Percentiles rank a stretch among this genome's conserved stretches.
These are phyloP conservation scores for Phytophthora niederhauseri DNA, from an alignment of 352 stramenopile genomes.

Conservation along the genomic window DNA sequence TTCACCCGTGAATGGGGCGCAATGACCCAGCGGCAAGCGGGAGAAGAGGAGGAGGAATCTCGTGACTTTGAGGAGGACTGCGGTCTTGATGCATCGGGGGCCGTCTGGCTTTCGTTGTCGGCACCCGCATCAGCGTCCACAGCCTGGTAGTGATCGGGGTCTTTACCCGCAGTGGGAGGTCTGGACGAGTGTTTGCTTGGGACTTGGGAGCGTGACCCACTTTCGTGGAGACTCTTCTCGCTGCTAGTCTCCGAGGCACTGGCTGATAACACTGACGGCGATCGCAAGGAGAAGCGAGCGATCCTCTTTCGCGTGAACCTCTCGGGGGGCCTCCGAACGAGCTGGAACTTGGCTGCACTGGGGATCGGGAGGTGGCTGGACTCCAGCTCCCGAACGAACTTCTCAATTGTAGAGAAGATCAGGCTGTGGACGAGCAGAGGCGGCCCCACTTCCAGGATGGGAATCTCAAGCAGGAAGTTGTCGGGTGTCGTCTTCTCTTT, in stretches of 20 bases:
- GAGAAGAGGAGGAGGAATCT: constrained; percentile 1
- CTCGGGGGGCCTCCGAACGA: constrained; percentile 73
- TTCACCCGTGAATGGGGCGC: constrained; percentile 54
- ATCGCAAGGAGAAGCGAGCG: constrained; percentile 49
- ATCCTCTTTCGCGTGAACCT: constrained; percentile 67
- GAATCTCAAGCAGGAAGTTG: constrained; percentile 68
- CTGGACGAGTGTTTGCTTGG: constrained; percentile 24
- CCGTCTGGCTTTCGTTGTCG: constrained; percentile 9
- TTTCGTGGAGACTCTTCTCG: constrained; percentile 23
- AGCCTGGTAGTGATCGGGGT: constrained; percentile 1
- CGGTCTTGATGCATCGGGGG: constrained; percentile 4
- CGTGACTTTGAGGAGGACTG: constrained; percentile 4
- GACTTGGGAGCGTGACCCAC: constrained; percentile 11
- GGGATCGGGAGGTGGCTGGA: constrained; percentile 68
- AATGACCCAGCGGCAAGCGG: constrained; percentile 78
- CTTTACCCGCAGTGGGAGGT: constrained; percentile 29
- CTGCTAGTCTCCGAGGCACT: constrained; percentile 22
- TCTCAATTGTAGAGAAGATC: constrained; percentile 63
- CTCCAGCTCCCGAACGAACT: constrained; percentile 68
- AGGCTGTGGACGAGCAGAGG: constrained; percentile 63
- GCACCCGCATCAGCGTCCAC: constrained; percentile 2
- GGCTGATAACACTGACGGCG: constrained; percentile 10
- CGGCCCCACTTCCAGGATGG: constrained; percentile 48
- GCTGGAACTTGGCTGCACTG: constrained; percentile 65
- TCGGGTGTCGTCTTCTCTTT: constrained; percentile 37